A percentile compares a stretch with the other conserved stretches of the same genome.
Conservation (phyloP, 2,329 filamentous ascomycete genomes). For the Cladosporium velox region DNA sequence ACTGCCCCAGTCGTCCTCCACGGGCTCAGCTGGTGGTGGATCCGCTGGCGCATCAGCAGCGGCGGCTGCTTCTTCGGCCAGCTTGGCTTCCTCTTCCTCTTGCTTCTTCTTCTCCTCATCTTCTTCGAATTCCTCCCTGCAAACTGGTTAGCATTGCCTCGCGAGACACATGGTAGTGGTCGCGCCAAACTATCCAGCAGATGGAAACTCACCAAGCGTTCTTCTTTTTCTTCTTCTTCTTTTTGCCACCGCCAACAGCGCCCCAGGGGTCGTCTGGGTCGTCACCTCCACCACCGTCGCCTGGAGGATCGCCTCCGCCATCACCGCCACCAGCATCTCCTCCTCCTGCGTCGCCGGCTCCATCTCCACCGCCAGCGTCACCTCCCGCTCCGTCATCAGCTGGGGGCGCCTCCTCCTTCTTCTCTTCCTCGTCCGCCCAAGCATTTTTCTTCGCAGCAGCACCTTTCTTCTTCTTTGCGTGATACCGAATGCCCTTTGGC, state of each 20-base stretch:
- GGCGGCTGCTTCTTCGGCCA: conserved; percentile 36
- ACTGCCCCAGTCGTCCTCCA: conserved; percentile 42
- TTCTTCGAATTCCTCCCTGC: conserved; percentile 26
- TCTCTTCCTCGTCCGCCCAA: conserved; percentile 49
- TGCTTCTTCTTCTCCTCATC: conserved; percentile 43
- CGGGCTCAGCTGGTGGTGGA: conserved; percentile 28
- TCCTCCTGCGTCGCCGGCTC: conserved; percentile 36
- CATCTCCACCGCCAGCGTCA: conserved; percentile 37
- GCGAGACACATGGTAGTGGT: background rate
- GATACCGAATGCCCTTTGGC: conserved; percentile 51
- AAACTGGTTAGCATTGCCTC: background rate
- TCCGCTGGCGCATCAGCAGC: conserved; percentile 27
- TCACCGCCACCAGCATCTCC: conserved; percentile 28
- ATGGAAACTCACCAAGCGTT: conserved; percentile 30
- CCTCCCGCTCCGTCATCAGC: conserved; percentile 38
- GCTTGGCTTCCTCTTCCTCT: conserved; percentile 41
- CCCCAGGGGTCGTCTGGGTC: conserved; percentile 41
- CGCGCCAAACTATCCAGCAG: background rate
- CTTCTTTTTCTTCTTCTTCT: conserved; percentile 47
- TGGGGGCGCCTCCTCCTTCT: conserved; percentile 46
- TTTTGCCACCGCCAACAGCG: conserved; percentile 35
- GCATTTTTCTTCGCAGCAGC: conserved; percentile 44
- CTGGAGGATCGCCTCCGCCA: conserved; percentile 33
- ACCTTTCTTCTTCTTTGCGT: conserved; percentile 53
- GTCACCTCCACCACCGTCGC: conserved; percentile 34